A percentile compares a stretch with the other conserved stretches of the same genome.
phyloP scores from a whole-genome alignment of 164 flowering plant genomes.

The Euptelea pleiosperma region DNA sequence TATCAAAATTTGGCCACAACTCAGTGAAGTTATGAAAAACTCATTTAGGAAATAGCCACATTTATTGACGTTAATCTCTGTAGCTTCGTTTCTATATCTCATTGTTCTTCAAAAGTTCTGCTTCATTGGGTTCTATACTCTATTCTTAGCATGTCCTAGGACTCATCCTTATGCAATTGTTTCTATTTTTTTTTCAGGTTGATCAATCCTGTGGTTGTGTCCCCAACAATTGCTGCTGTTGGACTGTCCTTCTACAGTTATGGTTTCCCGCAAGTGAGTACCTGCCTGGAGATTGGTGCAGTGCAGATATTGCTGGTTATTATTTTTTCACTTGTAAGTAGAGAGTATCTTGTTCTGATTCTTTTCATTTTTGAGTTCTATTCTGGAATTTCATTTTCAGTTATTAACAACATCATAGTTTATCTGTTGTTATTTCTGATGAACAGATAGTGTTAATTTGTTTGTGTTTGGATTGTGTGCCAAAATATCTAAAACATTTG shows the following conservation, averaged over 20 bases:
- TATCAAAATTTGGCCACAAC: too few relatives aligned
- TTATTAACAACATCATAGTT: neutral
- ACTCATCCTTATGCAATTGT: conserved; percentile 12
- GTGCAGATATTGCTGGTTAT: conserved; percentile 83
- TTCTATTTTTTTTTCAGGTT: conserved; percentile 49
- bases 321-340: conserved; percentile 86
- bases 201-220: conserved; percentile 93
- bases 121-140: neutral
- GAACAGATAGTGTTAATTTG: neutral
- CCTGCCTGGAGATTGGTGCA: conserved; percentile 90
- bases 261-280: conserved; percentile 90
- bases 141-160: neutral
- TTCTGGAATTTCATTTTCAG: neutral
- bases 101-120: conserved; percentile 3
- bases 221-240: conserved; percentile 97
- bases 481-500: conserved; percentile 10
- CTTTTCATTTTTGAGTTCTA: neutral
- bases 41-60: too few relatives aligned
- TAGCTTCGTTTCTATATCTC: neutral
- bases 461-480: conserved; percentile 1
- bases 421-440: neutral
- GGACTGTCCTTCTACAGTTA: conserved; percentile 97
- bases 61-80: too few relatives aligned
- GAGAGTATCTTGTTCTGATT: conserved; percentile 4
- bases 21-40: too few relatives aligned